phyloP scores from a whole-genome alignment of 2,329 filamentous ascomycete genomes.

The Alternaria gaisen region DNA sequence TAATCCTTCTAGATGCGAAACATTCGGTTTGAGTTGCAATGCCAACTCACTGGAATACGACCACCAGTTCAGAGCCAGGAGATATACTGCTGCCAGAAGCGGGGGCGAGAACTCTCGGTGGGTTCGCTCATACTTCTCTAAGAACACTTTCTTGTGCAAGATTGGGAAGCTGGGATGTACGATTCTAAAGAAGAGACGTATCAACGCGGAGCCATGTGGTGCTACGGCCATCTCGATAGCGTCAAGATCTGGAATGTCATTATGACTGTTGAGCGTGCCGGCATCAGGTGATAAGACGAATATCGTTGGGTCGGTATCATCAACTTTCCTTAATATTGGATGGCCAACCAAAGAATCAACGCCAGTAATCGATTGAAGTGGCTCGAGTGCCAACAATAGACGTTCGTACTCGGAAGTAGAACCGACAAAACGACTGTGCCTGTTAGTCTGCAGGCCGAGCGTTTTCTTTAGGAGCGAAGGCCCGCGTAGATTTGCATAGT shows the following conservation, averaged over 20 bases:
- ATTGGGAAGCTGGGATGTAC: slow-evolving; percentile 68
- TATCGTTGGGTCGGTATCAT: slow-evolving; percentile 27
- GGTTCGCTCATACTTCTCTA: slow-evolving; percentile 67
- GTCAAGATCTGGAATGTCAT: slow-evolving; percentile 63
- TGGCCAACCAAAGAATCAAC: slow-evolving; percentile 18
- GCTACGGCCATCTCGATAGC: slow-evolving; percentile 75
- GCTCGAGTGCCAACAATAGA: slow-evolving; percentile 31
- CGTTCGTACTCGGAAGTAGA: slow-evolving; percentile 43
- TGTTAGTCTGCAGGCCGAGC: slow-evolving; percentile 44
- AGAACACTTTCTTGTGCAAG: slow-evolving; percentile 68
- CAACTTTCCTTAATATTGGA: slow-evolving; percentile 37
- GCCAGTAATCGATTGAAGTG: slow-evolving; percentile 20
- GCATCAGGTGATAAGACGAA: slow-evolving; percentile 41
- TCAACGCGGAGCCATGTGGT: slow-evolving; percentile 73
- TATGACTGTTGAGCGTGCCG: slow-evolving; percentile 38
- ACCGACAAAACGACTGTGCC: slow-evolving; percentile 42
- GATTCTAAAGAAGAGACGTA: slow-evolving; percentile 77
- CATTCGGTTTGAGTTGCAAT: slow-evolving; percentile 54
- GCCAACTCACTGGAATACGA: slow-evolving; percentile 65
- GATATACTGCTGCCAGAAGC: slow-evolving; percentile 67
- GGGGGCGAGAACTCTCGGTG: slow-evolving; percentile 68
- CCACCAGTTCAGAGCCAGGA: slow-evolving; percentile 70
- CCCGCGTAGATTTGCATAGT: slow-evolving; percentile 47
- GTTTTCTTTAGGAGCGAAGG: slow-evolving; percentile 48
- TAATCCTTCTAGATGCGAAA: slow-evolving; percentile 43